Evolutionary conservation across 2,329 filamentous ascomycete genomes (phyloP).

Genomic region (Neofusicoccum laricinum): DNA sequence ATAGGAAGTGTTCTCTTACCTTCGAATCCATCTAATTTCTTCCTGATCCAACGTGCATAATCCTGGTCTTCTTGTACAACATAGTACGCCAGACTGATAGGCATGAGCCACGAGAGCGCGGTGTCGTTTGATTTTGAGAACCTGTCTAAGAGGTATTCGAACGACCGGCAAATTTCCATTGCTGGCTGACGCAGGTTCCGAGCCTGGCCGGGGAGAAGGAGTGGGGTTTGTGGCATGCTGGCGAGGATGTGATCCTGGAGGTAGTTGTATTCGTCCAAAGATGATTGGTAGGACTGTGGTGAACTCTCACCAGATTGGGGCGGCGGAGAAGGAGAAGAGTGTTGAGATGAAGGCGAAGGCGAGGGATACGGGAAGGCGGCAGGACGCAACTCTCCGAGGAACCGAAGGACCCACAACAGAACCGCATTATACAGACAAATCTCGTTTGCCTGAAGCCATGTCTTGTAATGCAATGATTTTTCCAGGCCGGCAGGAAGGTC

Average conservation of each 20-base stretch:
- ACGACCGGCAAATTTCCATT: constrained; percentile 20
- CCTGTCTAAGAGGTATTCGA: constrained; percentile 16
- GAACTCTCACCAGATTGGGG: not conserved
- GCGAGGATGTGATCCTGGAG: not conserved
- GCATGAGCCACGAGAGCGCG: constrained; percentile 20
- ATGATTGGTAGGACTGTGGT: not conserved
- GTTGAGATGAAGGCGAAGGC: not conserved
- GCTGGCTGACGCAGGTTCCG: constrained; percentile 15
- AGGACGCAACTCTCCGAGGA: constrained; percentile 12
- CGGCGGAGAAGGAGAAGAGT: not conserved
- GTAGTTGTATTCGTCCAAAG: not conserved
- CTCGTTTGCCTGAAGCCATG: constrained; percentile 15
- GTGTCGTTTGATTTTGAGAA: constrained; percentile 4
- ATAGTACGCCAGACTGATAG: constrained; percentile 19
- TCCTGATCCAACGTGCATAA: constrained; percentile 16
- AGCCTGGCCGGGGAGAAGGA: constrained; percentile 17
- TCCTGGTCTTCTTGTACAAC: constrained; percentile 16
- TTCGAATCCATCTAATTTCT: constrained; percentile 17
- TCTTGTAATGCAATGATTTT: constrained; percentile 15
- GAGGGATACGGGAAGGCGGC: not conserved
- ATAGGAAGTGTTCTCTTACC: constrained; percentile 7
- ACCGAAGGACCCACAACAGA: constrained; percentile 16
- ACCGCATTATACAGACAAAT: constrained; percentile 20
- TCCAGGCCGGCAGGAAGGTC: constrained; percentile 8
- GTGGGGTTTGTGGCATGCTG: not conserved